Conservation (phyloP, 495 filamentous ascomycete genomes). For the Chaetomium tenue region DNA sequence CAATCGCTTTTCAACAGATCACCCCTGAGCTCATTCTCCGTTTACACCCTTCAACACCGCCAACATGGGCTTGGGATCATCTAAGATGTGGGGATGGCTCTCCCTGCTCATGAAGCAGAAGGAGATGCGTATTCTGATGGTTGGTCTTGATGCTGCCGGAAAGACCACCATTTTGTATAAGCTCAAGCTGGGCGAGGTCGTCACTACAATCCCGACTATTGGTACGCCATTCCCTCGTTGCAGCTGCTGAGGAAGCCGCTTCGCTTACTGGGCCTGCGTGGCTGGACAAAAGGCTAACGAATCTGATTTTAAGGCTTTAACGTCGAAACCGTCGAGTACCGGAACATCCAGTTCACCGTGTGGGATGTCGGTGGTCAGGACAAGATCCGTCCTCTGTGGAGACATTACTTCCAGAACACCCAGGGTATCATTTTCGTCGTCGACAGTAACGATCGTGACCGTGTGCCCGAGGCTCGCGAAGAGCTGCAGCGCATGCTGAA, state of each 20-base stretch:
- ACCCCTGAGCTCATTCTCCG: slow-evolving; percentile 2
- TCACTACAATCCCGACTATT: slow-evolving; percentile 99
- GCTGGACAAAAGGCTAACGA: slow-evolving; percentile 28
- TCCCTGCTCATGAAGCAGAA: slow-evolving; percentile 88
- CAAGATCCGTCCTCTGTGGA: slow-evolving; percentile 99
- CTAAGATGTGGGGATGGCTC: slow-evolving; percentile 31
- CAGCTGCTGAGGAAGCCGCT: background rate
- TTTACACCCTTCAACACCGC: slow-evolving; percentile 26
- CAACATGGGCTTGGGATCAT: slow-evolving; percentile 38
- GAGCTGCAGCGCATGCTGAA: slow-evolving; percentile 99
- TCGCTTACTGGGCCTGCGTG: background rate
- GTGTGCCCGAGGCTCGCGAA: slow-evolving; percentile 97
- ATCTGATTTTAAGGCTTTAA: slow-evolving; percentile 74
- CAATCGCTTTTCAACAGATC: slow-evolving; percentile 20
- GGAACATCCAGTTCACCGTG: slow-evolving; percentile 99
- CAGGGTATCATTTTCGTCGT: slow-evolving; percentile 99
- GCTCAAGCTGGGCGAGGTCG: slow-evolving; percentile 99
- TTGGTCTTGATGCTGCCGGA: slow-evolving; percentile 97
- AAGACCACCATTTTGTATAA: slow-evolving; percentile 99
- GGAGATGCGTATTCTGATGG: slow-evolving; percentile 99
- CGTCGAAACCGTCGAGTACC: slow-evolving; percentile 99
- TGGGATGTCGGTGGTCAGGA: slow-evolving; percentile 99
- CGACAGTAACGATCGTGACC: slow-evolving; percentile 99
- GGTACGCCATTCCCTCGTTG: slow-evolving; percentile 61
- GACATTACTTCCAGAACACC: slow-evolving; percentile 99